These are phyloP conservation scores for Oemleria cerasiformis DNA, from an alignment of 306 rosid genomes.

Conservation along the genomic window DNA sequence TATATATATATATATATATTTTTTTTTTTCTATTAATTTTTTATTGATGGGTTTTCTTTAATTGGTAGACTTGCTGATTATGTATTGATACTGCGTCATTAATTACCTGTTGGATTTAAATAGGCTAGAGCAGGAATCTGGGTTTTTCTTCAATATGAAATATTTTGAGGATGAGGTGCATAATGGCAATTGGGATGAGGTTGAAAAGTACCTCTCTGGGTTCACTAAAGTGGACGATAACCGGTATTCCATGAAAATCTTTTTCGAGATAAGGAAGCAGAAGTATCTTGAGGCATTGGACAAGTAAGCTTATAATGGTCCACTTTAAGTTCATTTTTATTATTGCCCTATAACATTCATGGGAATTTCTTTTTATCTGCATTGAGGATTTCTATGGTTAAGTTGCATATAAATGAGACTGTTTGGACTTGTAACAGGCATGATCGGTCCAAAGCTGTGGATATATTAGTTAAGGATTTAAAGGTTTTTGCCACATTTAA, in stretches of 20 bases:
- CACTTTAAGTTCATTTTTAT: not conserved
- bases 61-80: conserved; percentile 14
- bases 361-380: conserved; percentile 6
- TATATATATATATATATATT: not conserved
- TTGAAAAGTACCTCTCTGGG: conserved; percentile 92
- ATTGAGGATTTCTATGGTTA: conserved; percentile 4
- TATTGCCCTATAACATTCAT: not conserved
- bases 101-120: conserved; percentile 24
- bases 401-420: conserved; percentile 16
- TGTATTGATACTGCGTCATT: conserved; percentile 28
- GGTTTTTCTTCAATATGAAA: conserved; percentile 95
- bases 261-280: conserved; percentile 98
- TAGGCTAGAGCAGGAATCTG: conserved; percentile 97
- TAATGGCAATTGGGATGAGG: conserved; percentile 98
- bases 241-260: conserved; percentile 96
- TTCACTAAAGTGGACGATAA: conserved; percentile 97
- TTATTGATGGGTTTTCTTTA: not conserved
- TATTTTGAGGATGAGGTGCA: conserved; percentile 99
- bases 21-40: not conserved
- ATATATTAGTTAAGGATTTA: conserved; percentile 84
- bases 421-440: conserved; percentile 53
- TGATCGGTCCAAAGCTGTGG: conserved; percentile 88
- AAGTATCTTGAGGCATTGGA: conserved; percentile 96
- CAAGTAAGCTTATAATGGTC: conserved; percentile 60
- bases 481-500: conserved; percentile 88